Conservation (phyloP, 2,329 filamentous ascomycete genomes). For the Sporothrix globosa region DNA sequence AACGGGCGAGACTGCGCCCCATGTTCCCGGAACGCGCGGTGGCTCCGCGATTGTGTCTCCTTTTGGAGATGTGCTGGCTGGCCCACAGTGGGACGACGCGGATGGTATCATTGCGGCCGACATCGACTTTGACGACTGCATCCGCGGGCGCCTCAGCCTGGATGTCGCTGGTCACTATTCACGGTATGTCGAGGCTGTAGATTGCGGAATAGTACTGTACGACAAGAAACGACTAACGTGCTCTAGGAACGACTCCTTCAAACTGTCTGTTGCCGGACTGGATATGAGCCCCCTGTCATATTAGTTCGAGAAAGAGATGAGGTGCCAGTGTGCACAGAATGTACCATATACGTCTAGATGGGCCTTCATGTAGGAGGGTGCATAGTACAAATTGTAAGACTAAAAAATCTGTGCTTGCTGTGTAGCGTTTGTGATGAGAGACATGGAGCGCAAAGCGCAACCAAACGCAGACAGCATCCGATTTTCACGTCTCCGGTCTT, state of each 20-base stretch:
- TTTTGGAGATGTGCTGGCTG: constrained; percentile 75
- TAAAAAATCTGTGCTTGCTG: too few relatives aligned
- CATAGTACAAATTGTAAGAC: too few relatives aligned
- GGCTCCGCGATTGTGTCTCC: constrained; percentile 83
- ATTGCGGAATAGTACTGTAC: background rate
- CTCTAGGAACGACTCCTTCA: constrained; percentile 62
- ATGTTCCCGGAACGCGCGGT: constrained; percentile 56
- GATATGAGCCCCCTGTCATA: constrained; percentile 63
- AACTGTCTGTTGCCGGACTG: constrained; percentile 61
- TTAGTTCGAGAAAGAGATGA: constrained; percentile 22
- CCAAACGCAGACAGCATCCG: too few relatives aligned
- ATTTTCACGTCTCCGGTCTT: too few relatives aligned
- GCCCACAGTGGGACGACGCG: constrained; percentile 81
- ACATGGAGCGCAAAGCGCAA: too few relatives aligned
- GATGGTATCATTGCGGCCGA: constrained; percentile 69
- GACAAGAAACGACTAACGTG: background rate
- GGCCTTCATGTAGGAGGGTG: too few relatives aligned
- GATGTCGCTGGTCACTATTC: constrained; percentile 88
- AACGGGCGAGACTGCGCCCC: constrained; percentile 24
- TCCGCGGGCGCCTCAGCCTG: constrained; percentile 77
- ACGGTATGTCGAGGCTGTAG: constrained; percentile 53
- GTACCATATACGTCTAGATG: background rate
- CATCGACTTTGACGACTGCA: constrained; percentile 86
- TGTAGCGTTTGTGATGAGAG: too few relatives aligned
- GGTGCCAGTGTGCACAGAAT: background rate